Percentiles rank a stretch among this genome's conserved stretches.
These are phyloP conservation scores for Fusarium sp. DNA, from an alignment of 2,329 filamentous ascomycete species.

Conservation along the genomic window DNA sequence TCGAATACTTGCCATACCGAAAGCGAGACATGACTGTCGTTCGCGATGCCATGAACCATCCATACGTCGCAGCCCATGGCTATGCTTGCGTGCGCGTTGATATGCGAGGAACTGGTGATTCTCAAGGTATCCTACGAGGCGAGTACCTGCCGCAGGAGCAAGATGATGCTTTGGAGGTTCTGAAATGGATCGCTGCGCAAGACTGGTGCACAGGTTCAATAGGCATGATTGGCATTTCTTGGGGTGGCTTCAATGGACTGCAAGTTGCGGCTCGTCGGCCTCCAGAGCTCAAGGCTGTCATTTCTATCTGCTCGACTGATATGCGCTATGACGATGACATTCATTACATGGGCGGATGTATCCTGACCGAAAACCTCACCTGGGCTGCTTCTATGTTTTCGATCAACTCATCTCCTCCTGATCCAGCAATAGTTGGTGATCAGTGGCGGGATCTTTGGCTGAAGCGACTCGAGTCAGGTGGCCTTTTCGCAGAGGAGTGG, in stretches of 20 bases:
- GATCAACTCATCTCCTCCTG: constrained; percentile 1
- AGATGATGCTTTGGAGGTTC: neutral
- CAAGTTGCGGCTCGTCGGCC: constrained; percentile 1
- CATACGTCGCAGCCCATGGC: neutral
- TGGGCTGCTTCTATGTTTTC: constrained; percentile 11
- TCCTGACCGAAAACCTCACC: neutral
- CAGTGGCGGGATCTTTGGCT: constrained; percentile 1
- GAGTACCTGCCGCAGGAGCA: constrained; percentile 1
- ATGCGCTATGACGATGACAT: constrained; percentile 3
- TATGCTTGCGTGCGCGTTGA: constrained; percentile 1
- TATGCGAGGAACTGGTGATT: constrained; percentile 5
- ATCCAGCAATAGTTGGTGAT: neutral
- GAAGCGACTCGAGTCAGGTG: neutral
- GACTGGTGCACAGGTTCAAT: neutral
- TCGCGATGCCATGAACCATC: constrained; percentile 2
- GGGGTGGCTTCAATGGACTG: constrained; percentile 8
- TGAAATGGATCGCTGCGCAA: neutral
- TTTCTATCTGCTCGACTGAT: neutral
- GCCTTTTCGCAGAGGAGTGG: neutral
- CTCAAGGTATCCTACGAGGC: neutral
- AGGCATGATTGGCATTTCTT: constrained; percentile 9
- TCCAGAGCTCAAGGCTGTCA: neutral
- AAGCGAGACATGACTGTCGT: constrained; percentile 6
- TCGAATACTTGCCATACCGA: neutral
- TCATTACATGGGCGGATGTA: constrained; percentile 8